Conservation (phyloP, 179 eudicot species). For the Silene vulgaris region DNA sequence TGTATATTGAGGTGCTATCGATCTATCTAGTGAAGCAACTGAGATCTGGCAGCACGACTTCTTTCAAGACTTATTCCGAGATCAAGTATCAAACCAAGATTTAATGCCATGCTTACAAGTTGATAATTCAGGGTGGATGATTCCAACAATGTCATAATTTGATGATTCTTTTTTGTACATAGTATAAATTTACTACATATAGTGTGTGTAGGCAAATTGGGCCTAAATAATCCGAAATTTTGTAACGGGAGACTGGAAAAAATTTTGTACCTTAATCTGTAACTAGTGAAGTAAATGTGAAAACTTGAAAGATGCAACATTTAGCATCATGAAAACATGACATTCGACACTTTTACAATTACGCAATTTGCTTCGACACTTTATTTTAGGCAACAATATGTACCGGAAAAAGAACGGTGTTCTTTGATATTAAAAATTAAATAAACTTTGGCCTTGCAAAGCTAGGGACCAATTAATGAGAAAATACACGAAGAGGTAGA, state of each 20-base stretch:
- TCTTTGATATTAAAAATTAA: background rate
- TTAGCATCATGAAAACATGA: background rate
- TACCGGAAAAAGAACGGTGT: background rate
- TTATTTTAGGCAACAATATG: background rate
- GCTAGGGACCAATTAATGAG: background rate
- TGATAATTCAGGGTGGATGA: slow-evolving; percentile 9
- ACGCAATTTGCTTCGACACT: background rate
- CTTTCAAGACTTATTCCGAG: background rate
- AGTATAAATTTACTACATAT: slow-evolving; percentile 22
- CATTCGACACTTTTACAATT: background rate
- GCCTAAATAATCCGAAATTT: slow-evolving; percentile 20
- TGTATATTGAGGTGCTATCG: background rate
- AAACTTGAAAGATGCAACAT: background rate
- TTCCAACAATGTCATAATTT: slow-evolving; percentile 9
- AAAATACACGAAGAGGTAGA: slow-evolving; percentile 12
- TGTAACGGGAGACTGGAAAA: background rate
- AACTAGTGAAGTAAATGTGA: background rate
- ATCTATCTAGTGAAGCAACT: background rate
- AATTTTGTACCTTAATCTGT: background rate
- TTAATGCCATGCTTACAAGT: background rate
- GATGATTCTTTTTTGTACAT: slow-evolving; percentile 36
- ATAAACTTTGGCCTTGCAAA: background rate
- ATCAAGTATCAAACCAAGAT: background rate
- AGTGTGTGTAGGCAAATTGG: slow-evolving; percentile 19
- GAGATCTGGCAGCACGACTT: background rate